phyloP scores from a whole-genome alignment of 1,284 basidiomycete genomes.

The Veloboletus limbatus region DNA sequence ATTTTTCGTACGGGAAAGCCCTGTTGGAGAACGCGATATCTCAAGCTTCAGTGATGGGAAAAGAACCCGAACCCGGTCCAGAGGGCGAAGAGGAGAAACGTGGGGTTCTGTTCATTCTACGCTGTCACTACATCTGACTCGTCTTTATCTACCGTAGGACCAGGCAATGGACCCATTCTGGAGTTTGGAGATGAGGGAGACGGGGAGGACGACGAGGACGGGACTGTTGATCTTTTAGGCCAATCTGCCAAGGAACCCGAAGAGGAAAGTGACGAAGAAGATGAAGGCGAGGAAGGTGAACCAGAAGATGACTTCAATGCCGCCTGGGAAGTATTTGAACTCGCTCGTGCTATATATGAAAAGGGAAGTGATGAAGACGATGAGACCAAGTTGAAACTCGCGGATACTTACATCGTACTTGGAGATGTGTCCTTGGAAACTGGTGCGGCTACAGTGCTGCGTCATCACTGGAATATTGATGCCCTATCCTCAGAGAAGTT shows the following conservation, averaged over 20 bases:
- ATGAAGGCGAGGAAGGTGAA: conserved; percentile 62
- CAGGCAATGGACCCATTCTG: conserved; percentile 53
- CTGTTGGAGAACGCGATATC: conserved; percentile 84
- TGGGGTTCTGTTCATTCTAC: conserved; percentile 21
- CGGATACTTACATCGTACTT: conserved; percentile 80
- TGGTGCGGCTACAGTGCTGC: conserved; percentile 42
- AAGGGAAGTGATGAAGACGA: conserved; percentile 60
- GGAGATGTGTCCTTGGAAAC: conserved; percentile 90
- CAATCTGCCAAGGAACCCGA: conserved; percentile 47
- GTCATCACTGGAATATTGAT: conserved; percentile 3
- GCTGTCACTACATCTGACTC: not conserved
- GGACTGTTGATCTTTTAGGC: conserved; percentile 60
- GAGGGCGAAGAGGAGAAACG: conserved; percentile 47
- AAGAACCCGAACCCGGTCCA: conserved; percentile 60
- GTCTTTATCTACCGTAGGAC: conserved; percentile 14
- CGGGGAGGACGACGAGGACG: conserved; percentile 46
- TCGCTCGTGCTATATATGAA: conserved; percentile 80
- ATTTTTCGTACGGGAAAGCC: conserved; percentile 84
- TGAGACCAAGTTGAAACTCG: conserved; percentile 67
- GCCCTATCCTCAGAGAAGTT: conserved; percentile 75
- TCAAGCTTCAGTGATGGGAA: conserved; percentile 80
- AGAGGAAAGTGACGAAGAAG: conserved; percentile 44
- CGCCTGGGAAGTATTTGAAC: conserved; percentile 90
- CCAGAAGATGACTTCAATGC: conserved; percentile 94
- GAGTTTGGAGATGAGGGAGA: conserved; percentile 77